These are phyloP conservation scores for Fusarium decemcellulare DNA, from an alignment of 2,329 filamentous ascomycete species.

Conservation along the genomic window DNA sequence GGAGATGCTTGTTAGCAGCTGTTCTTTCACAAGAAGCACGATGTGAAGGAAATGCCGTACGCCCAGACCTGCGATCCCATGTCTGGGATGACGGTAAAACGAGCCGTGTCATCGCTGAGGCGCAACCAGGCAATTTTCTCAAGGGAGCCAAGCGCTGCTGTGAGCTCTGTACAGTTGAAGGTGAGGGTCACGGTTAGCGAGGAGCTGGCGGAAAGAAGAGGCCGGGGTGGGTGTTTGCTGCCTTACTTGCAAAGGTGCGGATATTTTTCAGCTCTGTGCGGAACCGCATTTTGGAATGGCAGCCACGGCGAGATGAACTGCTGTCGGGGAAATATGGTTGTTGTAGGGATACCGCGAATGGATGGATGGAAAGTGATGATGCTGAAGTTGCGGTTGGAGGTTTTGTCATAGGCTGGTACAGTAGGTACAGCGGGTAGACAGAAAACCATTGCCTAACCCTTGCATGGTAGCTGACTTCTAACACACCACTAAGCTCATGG, in stretches of 20 bases:
- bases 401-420: slow-evolving; percentile 12
- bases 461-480: no score
- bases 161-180: slow-evolving; percentile 66
- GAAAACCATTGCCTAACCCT: no score
- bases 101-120: slow-evolving; percentile 87
- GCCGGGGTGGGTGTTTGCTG: neutral
- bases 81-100: slow-evolving; percentile 96
- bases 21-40: neutral
- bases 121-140: slow-evolving; percentile 93
- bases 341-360: neutral
- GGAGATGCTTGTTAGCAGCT: slow-evolving; percentile 17
- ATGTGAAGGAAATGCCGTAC: slow-evolving; percentile 60
- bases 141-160: slow-evolving; percentile 73
- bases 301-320: slow-evolving; percentile 7
- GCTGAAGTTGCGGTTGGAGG: slow-evolving; percentile 22
- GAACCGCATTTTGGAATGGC: slow-evolving; percentile 69
- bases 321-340: slow-evolving; percentile 6
- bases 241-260: slow-evolving; percentile 74
- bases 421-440: neutral
- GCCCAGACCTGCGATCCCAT: slow-evolving; percentile 98
- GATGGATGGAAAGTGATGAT: slow-evolving; percentile 22
- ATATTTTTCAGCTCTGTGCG: slow-evolving; percentile 77
- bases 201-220: neutral
- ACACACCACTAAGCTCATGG: no score
- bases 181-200: slow-evolving; percentile 12